A percentile compares a stretch with the other conserved stretches of the same genome.
Conservation (phyloP, 2,329 filamentous ascomycete species). For the Clathrospora elynae region DNA sequence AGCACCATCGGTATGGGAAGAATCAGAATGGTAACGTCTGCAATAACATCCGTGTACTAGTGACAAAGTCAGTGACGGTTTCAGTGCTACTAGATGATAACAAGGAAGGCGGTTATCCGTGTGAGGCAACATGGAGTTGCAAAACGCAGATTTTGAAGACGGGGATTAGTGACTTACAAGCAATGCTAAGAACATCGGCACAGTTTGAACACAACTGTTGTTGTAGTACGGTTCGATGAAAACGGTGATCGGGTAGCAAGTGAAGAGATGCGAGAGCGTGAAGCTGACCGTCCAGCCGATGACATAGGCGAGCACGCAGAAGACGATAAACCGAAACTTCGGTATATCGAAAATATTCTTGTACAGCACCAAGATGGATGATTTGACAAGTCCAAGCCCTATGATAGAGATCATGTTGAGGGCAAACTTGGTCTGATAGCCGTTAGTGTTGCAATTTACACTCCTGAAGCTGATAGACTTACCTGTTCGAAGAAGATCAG, state of each 20-base stretch:
- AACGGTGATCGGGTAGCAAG: slow-evolving; percentile 35
- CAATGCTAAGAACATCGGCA: slow-evolving; percentile 30
- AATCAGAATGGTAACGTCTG: slow-evolving; percentile 29
- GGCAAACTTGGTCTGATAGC: slow-evolving; percentile 33
- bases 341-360: slow-evolving; percentile 35
- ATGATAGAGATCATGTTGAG: slow-evolving; percentile 35
- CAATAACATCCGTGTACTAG: slow-evolving; percentile 28
- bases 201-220: slow-evolving; percentile 30
- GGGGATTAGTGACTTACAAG: slow-evolving; percentile 16
- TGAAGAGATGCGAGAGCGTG: slow-evolving; percentile 33
- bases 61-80: slow-evolving; percentile 1
- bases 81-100: background rate
- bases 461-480: background rate
- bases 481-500: slow-evolving; percentile 33
- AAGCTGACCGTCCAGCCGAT: slow-evolving; percentile 34
- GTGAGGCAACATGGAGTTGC: too few species aligned
- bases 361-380: slow-evolving; percentile 39
- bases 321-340: slow-evolving; percentile 28
- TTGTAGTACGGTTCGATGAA: slow-evolving; percentile 35
- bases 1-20: slow-evolving; percentile 36
- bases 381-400: slow-evolving; percentile 35
- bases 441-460: background rate
- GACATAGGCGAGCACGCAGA: slow-evolving; percentile 26
- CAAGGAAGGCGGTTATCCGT: background rate
- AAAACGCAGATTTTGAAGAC: background rate